Evolutionary conservation across 495 filamentous ascomycete genomes (phyloP), one percentile per base, ranked within the genome.

Genomic region (Penicillium steckii): DNA sequence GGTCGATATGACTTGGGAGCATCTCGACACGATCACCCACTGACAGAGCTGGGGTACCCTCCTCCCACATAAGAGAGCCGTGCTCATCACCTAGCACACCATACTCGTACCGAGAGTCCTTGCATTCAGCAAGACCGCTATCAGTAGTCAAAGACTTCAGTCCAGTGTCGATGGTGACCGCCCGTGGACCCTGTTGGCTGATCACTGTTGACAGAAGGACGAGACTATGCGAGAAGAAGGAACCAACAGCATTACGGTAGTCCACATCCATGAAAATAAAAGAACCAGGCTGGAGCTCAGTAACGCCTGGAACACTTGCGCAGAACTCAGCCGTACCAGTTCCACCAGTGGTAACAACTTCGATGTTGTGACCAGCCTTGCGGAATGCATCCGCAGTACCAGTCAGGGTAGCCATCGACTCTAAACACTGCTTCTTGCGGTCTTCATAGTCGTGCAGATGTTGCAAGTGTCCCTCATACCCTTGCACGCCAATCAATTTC

Each of bases 241-340:
- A 61, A 5, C 69, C 69, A 3, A 72, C 69, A 0, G 69, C 69
- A 41, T 72, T 70, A 4, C 69, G 61, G 22, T 72, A 72, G 26
- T 72, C 69, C 0, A 67, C 70, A 46, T 72, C 69, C 69, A 72
- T 72, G 52, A 72, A 72, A 50, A 72, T 72, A n/a, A 72, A 72
- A 8, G 67, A 70, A 0, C 69, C 69, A 6, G 69, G 69, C 53
- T 72, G 69, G 6, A 72, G 51, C 47, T 72, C 69, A 3, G 69
- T 72, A 12, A 72, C 66, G 0, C 69, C 69, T 7, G 67, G 69
- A 0, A 70, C 69, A 0, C 63, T 63, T 10, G 69, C 69, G 40
- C 69, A 72, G 55, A 72, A 69, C 37, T 72, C 69, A 1, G 63
- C 69, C 0, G 69, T 72, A 2, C 69, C 69, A 0, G 69, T 72